Percentiles rank a stretch among this genome's conserved stretches.
Conservation (phyloP, 192 early-diverging fungal genomes). For the Rhizophagus clarus region DNA sequence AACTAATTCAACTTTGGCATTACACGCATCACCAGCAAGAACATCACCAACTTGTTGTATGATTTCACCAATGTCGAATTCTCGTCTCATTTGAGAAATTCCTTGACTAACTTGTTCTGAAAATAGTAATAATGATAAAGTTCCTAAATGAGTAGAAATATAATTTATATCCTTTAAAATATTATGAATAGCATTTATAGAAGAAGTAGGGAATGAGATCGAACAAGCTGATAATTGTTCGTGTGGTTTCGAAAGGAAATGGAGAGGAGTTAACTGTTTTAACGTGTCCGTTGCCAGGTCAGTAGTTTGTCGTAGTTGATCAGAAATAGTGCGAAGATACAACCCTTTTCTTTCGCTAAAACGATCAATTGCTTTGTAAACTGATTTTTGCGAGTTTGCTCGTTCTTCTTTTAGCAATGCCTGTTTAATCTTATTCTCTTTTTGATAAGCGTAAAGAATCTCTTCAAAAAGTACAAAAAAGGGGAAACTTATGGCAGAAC, state of each 20-base stretch:
- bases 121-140: constrained; percentile 12
- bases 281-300: constrained; percentile 50
- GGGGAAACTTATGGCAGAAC: not conserved
- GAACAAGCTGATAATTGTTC: constrained; percentile 60
- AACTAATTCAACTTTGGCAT: constrained; percentile 56
- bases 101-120: not conserved
- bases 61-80: constrained; percentile 62
- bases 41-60: constrained; percentile 59
- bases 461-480: constrained; percentile 2
- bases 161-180: constrained; percentile 56
- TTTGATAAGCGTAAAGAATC: constrained; percentile 14
- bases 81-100: constrained; percentile 1
- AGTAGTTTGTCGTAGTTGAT: constrained; percentile 32
- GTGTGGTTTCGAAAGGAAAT: constrained; percentile 45
- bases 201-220: constrained; percentile 54
- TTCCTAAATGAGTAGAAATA: constrained; percentile 38
- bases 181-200: constrained; percentile 55
- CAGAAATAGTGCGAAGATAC: constrained; percentile 7
- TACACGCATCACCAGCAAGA: constrained; percentile 55
- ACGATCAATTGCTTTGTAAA: constrained; percentile 23
- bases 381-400: constrained; percentile 8
- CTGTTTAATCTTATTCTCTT: constrained; percentile 17
- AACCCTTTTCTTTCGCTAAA: constrained; percentile 16
- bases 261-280: constrained; percentile 52
- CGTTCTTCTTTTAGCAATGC: constrained; percentile 22